Evolutionary conservation across 129 eudicot species (phyloP).

Genomic region (Flaveria sonorensis): DNA sequence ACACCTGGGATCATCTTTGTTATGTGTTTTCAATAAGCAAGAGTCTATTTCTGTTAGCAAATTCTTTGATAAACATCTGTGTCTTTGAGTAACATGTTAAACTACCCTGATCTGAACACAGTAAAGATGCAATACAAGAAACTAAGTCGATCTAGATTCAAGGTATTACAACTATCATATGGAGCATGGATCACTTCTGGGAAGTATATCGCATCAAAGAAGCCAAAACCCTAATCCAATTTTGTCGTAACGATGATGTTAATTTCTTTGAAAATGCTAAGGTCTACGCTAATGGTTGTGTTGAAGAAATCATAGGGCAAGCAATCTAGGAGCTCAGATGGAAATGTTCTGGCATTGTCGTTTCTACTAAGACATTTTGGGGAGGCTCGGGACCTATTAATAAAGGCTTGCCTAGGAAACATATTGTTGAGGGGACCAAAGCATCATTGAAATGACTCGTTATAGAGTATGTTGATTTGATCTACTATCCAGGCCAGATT

Average conservation of each 20-base stretch:
- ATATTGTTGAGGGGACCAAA: slow-evolving; percentile 71
- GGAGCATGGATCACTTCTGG: slow-evolving; percentile 99
- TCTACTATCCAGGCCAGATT: slow-evolving; percentile 82
- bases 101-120: background rate
- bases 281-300: slow-evolving; percentile 94
- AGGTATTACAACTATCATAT: slow-evolving; percentile 78
- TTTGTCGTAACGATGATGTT: slow-evolving; percentile 87
- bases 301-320: slow-evolving; percentile 96
- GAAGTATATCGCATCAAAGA: slow-evolving; percentile 87
- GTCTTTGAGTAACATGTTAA: too few relatives aligned
- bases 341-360: slow-evolving; percentile 81
- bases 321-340: slow-evolving; percentile 91
- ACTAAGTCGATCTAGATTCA: slow-evolving; percentile 81
- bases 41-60: too few relatives aligned
- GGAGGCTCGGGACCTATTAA: slow-evolving; percentile 92
- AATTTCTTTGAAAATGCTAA: slow-evolving; percentile 98
- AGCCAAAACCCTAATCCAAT: slow-evolving; percentile 80
- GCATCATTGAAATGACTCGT: slow-evolving; percentile 70
- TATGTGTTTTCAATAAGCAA: too few relatives aligned
- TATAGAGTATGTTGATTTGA: slow-evolving; percentile 82
- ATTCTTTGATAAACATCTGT: too few relatives aligned
- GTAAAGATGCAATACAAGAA: slow-evolving; percentile 76
- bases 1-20: too few relatives aligned
- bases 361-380: slow-evolving; percentile 96
- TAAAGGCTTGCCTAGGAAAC: slow-evolving; percentile 78